A percentile compares a stretch with the other conserved stretches of the same genome.
Conservation (phyloP, 768 basidiomycete genomes). For the Suillus discolor region DNA sequence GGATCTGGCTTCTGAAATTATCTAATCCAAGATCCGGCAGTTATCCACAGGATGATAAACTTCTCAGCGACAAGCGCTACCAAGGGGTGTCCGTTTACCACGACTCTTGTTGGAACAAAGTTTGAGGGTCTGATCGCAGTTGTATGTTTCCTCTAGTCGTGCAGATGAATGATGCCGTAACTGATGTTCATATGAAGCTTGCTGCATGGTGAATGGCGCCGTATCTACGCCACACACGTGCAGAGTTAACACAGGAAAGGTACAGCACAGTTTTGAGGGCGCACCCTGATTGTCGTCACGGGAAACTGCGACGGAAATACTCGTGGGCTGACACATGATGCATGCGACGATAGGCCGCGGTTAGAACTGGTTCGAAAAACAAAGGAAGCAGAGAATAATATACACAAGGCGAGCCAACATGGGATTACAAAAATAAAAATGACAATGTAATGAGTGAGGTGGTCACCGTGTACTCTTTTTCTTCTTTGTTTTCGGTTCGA, state of each 20-base stretch:
- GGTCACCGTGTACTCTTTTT: constrained; percentile 2
- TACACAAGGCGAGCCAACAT: constrained; percentile 1
- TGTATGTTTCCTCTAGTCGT: background rate
- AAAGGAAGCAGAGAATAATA: background rate
- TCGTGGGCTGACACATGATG: background rate
- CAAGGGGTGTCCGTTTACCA: background rate
- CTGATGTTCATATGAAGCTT: background rate
- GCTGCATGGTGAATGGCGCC: background rate
- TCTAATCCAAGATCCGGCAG: background rate
- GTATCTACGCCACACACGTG: constrained; percentile 7
- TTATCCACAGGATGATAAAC: background rate
- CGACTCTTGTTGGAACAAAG: background rate
- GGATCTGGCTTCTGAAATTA: background rate
- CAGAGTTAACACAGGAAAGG: background rate
- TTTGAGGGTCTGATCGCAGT: background rate
- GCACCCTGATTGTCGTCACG: constrained; percentile 6
- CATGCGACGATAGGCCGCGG: no score
- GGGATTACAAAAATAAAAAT: background rate
- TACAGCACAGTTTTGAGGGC: background rate
- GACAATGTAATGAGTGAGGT: background rate
- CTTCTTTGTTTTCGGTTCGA: background rate
- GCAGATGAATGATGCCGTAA: background rate
- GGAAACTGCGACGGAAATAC: constrained; percentile 2
- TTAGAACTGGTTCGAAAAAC: constrained; percentile 5
- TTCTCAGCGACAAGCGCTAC: background rate